These are phyloP conservation scores for Fomitiporia mediterranea DNA, from an alignment of 1,284 basidiomycete genomes.

Conservation along the genomic window DNA sequence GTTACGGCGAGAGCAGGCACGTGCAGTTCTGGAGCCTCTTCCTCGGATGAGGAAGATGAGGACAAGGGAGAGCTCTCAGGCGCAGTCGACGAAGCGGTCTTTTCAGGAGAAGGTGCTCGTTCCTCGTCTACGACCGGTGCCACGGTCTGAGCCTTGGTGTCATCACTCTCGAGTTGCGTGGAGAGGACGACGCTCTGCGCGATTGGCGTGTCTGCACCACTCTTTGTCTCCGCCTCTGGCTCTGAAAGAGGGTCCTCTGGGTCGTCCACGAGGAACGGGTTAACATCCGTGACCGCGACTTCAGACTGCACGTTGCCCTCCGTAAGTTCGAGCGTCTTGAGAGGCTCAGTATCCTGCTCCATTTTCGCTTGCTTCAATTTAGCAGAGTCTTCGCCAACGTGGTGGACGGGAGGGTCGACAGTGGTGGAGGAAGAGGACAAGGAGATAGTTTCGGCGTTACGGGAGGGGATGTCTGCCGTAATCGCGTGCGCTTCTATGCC, in stretches of 20 bases:
- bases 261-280: conserved; percentile 21
- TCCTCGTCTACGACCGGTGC: not conserved
- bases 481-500: not conserved
- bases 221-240: conserved; percentile 1
- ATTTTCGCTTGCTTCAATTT: not conserved
- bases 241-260: conserved; percentile 22
- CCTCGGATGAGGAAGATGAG: conserved; percentile 26
- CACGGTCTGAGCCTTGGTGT: not conserved
- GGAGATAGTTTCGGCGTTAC: conserved; percentile 5
- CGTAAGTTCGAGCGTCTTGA: not conserved
- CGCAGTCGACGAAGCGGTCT: conserved; percentile 21
- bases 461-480: not conserved
- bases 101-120: conserved; percentile 25
- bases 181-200: conserved; percentile 6
- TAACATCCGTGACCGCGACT: conserved; percentile 7
- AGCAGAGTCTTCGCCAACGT: not conserved
- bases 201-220: not conserved
- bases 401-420: conserved; percentile 12
- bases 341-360: conserved; percentile 5
- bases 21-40: conserved; percentile 54
- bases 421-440: conserved; percentile 18
- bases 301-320: not conserved
- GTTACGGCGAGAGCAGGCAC: conserved; percentile 53
- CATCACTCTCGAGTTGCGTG: conserved; percentile 1
- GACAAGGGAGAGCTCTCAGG: conserved; percentile 35